Conservation (phyloP, 148 eudicot species). For the Vaccinium macrocarpon region DNA sequence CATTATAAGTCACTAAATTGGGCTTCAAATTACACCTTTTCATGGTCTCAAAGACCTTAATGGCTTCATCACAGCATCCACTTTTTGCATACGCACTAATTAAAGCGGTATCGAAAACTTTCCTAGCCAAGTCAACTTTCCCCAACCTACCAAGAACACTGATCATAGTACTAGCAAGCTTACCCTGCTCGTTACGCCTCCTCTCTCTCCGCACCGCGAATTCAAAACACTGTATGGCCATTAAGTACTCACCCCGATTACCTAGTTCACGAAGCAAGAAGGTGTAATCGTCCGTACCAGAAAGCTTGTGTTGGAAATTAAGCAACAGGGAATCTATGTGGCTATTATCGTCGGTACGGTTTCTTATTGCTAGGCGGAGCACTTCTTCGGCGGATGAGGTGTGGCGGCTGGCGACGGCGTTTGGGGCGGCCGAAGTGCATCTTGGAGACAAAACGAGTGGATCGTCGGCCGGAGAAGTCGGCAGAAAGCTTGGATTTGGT, state of each 20-base stretch:
- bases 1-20: conserved; percentile 88
- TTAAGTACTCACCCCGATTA: conserved; percentile 55
- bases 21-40: conserved; percentile 71
- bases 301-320: conserved; percentile 44
- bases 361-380: conserved; percentile 30
- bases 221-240: conserved; percentile 66
- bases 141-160: conserved; percentile 92
- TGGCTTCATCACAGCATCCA: conserved; percentile 68
- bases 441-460: conserved; percentile 86
- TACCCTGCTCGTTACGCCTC: conserved; percentile 63
- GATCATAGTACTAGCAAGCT: conserved; percentile 83
- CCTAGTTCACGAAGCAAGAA: conserved; percentile 82
- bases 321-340: conserved; percentile 34
- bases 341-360: conserved; percentile 26
- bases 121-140: conserved; percentile 66
- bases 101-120: conserved; percentile 73
- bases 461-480: conserved; percentile 77
- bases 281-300: conserved; percentile 72
- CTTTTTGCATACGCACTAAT: conserved; percentile 87
- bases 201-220: conserved; percentile 57
- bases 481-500: conserved; percentile 49
- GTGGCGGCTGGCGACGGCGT: conserved; percentile 46
- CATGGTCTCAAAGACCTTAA: conserved; percentile 70
- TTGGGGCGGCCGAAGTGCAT: conserved; percentile 78
- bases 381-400: conserved; percentile 55